A percentile compares a stretch with the other conserved stretches of the same genome.
Conservation (phyloP, 768 basidiomycete species). For the Calocera viscosa region DNA sequence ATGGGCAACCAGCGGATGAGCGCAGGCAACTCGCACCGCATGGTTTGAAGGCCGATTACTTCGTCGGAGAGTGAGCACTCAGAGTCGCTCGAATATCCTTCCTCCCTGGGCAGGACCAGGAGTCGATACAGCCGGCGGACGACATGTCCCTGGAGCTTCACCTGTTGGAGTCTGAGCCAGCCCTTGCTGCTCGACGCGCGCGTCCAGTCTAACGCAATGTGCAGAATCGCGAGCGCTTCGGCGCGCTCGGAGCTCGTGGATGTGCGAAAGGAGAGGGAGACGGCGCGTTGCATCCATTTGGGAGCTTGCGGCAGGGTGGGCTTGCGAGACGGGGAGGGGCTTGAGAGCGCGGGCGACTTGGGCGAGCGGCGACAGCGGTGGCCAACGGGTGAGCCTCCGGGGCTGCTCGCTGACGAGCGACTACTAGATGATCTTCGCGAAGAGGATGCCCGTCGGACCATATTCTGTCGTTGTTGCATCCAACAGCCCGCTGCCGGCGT, state of each 20-base stretch:
- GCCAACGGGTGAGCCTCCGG: no score
- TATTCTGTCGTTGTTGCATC: neutral
- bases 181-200: neutral
- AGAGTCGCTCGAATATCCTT: neutral
- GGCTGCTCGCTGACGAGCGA: no score
- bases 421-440: no score
- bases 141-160: neutral
- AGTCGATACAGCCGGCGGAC: neutral
- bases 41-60: neutral
- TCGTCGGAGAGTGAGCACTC: neutral
- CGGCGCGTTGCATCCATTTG: neutral
- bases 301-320: neutral
- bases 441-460: neutral
- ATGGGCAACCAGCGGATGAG: neutral
- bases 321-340: neutral
- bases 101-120: neutral
- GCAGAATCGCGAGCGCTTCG: neutral
- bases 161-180: neutral
- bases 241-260: neutral
- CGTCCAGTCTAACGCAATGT: neutral
- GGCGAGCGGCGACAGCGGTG: neutral
- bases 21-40: neutral
- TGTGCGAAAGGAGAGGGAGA: neutral
- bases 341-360: neutral
- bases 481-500: neutral